These are phyloP conservation scores for Stagonosporopsis chrysanthemi DNA, from an alignment of 2,329 filamentous ascomycete genomes.

Conservation along the genomic window DNA sequence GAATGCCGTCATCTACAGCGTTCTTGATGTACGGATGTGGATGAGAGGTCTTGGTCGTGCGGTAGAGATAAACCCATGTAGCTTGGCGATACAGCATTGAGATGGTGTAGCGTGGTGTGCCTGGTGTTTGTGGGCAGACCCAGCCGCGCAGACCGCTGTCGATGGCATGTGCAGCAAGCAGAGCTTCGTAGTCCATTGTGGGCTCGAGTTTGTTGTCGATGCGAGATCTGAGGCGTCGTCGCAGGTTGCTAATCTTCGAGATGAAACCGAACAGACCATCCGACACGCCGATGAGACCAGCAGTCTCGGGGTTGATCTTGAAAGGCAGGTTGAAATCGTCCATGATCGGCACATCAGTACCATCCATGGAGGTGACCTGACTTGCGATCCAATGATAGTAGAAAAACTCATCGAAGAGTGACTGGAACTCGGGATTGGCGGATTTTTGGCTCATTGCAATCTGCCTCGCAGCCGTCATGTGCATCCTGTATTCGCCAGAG, in stretches of 20 bases:
- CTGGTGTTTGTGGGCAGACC: slow-evolving; percentile 66
- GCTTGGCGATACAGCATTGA: slow-evolving; percentile 68
- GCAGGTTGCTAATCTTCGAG: slow-evolving; percentile 77
- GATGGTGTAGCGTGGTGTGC: slow-evolving; percentile 62
- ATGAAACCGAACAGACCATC: slow-evolving; percentile 83
- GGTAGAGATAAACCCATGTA: slow-evolving; percentile 69
- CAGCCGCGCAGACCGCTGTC: slow-evolving; percentile 77
- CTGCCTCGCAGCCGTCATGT: slow-evolving; percentile 77
- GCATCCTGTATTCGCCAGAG: slow-evolving; percentile 76
- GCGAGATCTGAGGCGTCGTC: slow-evolving; percentile 75
- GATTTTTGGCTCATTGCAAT: slow-evolving; percentile 68
- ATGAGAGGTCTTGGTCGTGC: slow-evolving; percentile 65
- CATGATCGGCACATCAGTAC: slow-evolving; percentile 60
- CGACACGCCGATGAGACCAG: slow-evolving; percentile 76
- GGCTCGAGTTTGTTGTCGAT: slow-evolving; percentile 70
- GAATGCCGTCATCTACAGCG: slow-evolving; percentile 65
- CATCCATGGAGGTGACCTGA: slow-evolving; percentile 63
- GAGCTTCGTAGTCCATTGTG: slow-evolving; percentile 73
- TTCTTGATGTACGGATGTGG: slow-evolving; percentile 62
- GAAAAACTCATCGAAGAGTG: slow-evolving; percentile 78
- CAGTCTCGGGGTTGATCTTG: slow-evolving; percentile 63
- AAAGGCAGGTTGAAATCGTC: slow-evolving; percentile 63
- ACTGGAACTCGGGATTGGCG: slow-evolving; percentile 73
- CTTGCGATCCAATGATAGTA: slow-evolving; percentile 77
- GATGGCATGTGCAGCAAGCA: slow-evolving; percentile 77